These are phyloP conservation scores for Nyctanthes arbortristis DNA, from an alignment of 257 asterid genomes.

Conservation along the genomic window DNA sequence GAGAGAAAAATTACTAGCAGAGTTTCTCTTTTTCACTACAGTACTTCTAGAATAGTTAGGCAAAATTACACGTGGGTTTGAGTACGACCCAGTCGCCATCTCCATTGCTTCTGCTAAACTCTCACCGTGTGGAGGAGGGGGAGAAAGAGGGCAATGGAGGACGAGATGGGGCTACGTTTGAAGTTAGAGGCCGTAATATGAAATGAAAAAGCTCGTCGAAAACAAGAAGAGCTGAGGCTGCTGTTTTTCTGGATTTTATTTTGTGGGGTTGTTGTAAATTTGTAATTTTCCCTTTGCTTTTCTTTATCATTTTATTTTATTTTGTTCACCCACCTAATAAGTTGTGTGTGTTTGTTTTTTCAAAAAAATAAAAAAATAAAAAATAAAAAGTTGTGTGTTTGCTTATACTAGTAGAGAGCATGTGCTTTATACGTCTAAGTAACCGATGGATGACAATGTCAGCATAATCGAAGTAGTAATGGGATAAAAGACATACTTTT, in stretches of 20 bases:
- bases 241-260: slow-evolving; percentile 35
- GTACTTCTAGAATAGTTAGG: slow-evolving; percentile 24
- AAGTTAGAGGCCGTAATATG: slow-evolving; percentile 54
- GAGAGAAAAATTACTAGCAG: slow-evolving; percentile 32
- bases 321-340: too few species aligned
- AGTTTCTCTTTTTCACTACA: slow-evolving; percentile 26
- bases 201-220: slow-evolving; percentile 23
- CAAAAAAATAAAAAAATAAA: too few species aligned
- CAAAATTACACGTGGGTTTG: slow-evolving; percentile 33
- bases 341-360: too few species aligned
- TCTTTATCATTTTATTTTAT: neutral
- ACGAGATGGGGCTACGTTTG: slow-evolving; percentile 43
- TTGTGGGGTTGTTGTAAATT: too few species aligned
- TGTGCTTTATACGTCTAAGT: too few species aligned
- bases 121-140: slow-evolving; percentile 23
- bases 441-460: too few species aligned
- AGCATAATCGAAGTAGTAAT: too few species aligned
- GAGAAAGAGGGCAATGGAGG: slow-evolving; percentile 29
- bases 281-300: too few species aligned
- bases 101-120: slow-evolving; percentile 51
- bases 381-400: too few species aligned
- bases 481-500: too few species aligned
- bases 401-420: too few species aligned
- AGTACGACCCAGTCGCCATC: slow-evolving; percentile 54
- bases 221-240: slow-evolving; percentile 37